Evolutionary conservation across 2,329 filamentous ascomycete species (phyloP).

Genomic region (Trichophaea hybrida): DNA sequence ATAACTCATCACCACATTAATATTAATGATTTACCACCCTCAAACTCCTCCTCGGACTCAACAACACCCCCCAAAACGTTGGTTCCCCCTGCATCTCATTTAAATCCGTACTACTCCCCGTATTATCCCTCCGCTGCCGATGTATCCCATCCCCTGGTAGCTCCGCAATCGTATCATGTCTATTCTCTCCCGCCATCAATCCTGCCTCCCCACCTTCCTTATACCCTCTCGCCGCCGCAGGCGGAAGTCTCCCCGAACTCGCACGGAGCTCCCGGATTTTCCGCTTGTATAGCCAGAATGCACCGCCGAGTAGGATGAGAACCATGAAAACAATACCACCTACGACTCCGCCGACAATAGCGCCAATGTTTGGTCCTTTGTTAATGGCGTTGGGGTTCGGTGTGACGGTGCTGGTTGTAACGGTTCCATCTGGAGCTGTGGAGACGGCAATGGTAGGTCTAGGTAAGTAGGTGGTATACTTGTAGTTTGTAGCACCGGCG

Average conservation of each 20-base stretch:
- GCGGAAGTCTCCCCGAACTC: constrained; percentile 17
- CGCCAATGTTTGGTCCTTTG: constrained; percentile 38
- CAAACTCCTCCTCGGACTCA: constrained; percentile 54
- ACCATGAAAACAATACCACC: constrained; percentile 39
- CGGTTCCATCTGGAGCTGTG: constrained; percentile 34
- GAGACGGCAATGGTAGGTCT: constrained; percentile 30
- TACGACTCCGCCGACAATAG: constrained; percentile 40
- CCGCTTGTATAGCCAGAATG: constrained; percentile 47
- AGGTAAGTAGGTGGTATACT: constrained; percentile 42
- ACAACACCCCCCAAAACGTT: constrained; percentile 54
- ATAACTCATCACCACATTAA: neutral
- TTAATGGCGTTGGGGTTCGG: constrained; percentile 35
- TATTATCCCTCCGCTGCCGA: neutral
- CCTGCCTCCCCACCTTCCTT: constrained; percentile 26
- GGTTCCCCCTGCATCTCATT: constrained; percentile 45
- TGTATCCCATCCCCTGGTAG: constrained; percentile 6
- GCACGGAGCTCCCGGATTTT: constrained; percentile 25
- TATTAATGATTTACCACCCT: constrained; percentile 46
- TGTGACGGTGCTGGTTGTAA: constrained; percentile 28
- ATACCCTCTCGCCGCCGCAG: constrained; percentile 11
- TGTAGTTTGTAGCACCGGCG: constrained; percentile 55
- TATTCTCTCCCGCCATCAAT: constrained; percentile 18
- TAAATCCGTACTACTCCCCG: constrained; percentile 34
- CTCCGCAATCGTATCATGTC: constrained; percentile 7
- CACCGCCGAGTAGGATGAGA: constrained; percentile 44